phyloP scores from a whole-genome alignment of 305 asterid genomes.

The Coffea humblotiana region DNA sequence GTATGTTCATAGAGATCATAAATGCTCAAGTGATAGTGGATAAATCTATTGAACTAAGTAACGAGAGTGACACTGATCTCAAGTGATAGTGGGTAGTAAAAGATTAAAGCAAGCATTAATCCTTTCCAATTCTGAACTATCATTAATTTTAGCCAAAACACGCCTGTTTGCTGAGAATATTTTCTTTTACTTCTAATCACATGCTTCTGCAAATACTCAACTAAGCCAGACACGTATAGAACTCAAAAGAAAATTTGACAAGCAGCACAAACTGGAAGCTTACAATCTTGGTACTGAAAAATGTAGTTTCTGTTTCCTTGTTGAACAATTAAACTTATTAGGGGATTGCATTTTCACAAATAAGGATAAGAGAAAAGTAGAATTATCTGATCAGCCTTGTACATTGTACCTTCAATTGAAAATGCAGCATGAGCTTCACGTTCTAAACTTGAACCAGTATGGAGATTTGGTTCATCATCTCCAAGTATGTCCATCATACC shows the following conservation, averaged over 20 bases:
- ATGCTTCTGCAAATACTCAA: neutral
- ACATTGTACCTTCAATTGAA: slow-evolving; percentile 74
- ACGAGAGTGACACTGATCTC: neutral
- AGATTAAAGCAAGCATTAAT: neutral
- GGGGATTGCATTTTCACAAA: neutral
- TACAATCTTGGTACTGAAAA: neutral
- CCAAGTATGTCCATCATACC: slow-evolving; percentile 75
- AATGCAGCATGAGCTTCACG: slow-evolving; percentile 87
- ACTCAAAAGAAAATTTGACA: neutral
- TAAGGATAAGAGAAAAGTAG: slow-evolving; percentile 1
- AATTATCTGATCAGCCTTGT: neutral
- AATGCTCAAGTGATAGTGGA: neutral
- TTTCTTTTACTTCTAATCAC: neutral
- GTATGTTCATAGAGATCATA: neutral
- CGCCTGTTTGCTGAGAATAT: neutral
- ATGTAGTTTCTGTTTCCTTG: neutral
- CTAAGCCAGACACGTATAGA: neutral
- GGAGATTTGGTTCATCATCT: slow-evolving; percentile 53
- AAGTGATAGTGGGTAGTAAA: neutral
- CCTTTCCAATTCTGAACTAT: neutral
- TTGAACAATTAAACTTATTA: neutral
- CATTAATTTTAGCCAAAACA: neutral
- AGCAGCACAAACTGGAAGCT: neutral
- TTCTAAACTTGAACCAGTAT: slow-evolving; percentile 34
- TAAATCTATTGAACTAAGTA: neutral